Conservation (phyloP, 192 early-diverging fungal genomes). For the Mortierella antarctica region DNA sequence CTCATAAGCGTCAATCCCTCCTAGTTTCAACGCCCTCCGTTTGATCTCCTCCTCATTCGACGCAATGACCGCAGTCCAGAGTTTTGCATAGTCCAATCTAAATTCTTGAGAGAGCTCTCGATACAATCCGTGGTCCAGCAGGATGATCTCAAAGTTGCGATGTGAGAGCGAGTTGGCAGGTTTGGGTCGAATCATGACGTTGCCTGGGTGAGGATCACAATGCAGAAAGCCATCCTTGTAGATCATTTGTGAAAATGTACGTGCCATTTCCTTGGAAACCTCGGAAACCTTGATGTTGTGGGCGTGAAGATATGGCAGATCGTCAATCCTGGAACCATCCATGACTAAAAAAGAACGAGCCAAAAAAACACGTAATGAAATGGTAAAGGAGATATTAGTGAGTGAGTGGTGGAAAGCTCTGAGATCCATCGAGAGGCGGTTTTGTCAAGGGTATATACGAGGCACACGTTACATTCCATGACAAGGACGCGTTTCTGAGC, state of each 20-base stretch:
- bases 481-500: conserved; percentile 79
- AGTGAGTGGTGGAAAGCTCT: too few species aligned
- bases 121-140: conserved; percentile 92
- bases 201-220: conserved; percentile 95
- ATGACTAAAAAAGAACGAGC: conserved; percentile 24
- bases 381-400: too few species aligned
- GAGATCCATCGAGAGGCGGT: too few species aligned
- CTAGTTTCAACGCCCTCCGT: conserved; percentile 66
- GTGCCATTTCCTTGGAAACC: conserved; percentile 79
- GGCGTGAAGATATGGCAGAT: conserved; percentile 71
- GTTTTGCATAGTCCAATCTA: conserved; percentile 84
- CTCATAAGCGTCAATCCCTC: conserved; percentile 77
- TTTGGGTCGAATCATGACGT: conserved; percentile 76
- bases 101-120: conserved; percentile 75
- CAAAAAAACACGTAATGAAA: conserved; percentile 41
- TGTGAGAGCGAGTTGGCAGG: conserved; percentile 55
- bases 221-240: conserved; percentile 86
- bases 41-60: conserved; percentile 79
- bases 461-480: conserved; percentile 78
- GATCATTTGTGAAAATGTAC: conserved; percentile 89
- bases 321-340: conserved; percentile 73
- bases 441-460: too few species aligned
- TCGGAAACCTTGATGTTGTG: conserved; percentile 78
- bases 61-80: conserved; percentile 85
- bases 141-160: conserved; percentile 86